These are phyloP conservation scores for Flaveria linearis DNA, from an alignment of 129 eudicot genomes.

Conservation along the genomic window DNA sequence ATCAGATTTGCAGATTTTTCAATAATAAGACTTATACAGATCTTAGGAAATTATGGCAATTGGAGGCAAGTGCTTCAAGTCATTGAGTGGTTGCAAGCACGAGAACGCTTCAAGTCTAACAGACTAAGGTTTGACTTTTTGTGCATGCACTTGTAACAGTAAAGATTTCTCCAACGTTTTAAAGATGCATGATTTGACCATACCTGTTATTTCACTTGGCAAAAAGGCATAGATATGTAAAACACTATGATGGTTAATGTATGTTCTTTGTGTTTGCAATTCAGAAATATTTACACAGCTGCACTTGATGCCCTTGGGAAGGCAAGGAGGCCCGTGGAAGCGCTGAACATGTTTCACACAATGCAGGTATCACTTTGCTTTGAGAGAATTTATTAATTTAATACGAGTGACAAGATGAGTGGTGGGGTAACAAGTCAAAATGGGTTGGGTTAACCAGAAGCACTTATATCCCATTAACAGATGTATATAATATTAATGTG, in stretches of 20 bases:
- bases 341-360: no score
- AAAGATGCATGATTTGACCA: conserved; percentile 10
- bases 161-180: background rate
- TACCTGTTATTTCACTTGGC: background rate
- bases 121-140: conserved; percentile 53
- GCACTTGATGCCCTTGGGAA: conserved; percentile 95
- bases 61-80: conserved; percentile 95
- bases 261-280: conserved; percentile 15
- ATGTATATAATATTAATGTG: no score
- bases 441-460: no score
- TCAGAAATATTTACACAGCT: conserved; percentile 78
- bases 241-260: background rate
- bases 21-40: conserved; percentile 77
- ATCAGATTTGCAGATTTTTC: conserved; percentile 86
- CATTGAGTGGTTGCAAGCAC: conserved; percentile 83
- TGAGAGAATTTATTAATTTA: no score
- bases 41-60: conserved; percentile 82
- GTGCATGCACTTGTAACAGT: background rate
- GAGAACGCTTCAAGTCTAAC: conserved; percentile 88
- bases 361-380: no score
- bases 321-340: no score
- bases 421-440: no score
- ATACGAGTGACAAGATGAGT: no score
- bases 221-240: background rate
- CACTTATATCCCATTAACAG: no score